Conservation (phyloP, 306 rosid genomes). For the Sicyos baderoa region DNA sequence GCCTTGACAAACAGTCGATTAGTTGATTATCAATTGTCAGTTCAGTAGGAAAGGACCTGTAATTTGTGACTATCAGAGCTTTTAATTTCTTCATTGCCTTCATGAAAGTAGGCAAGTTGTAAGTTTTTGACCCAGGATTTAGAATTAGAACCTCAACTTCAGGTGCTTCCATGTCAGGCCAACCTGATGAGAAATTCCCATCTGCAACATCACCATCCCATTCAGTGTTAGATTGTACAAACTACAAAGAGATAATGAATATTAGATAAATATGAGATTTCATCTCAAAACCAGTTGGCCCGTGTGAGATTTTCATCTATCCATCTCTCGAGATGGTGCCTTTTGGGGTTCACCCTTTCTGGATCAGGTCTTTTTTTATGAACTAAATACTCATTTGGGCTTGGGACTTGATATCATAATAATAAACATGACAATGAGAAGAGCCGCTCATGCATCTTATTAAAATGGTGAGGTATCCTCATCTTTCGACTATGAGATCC, state of each 20-base stretch:
- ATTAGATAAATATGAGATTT: neutral
- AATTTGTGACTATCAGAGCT: constrained; percentile 43
- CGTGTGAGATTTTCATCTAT: too few species aligned
- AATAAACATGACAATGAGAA: too few species aligned
- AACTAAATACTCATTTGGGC: too few species aligned
- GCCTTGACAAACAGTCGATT: constrained; percentile 23
- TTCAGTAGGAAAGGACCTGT: constrained; percentile 31
- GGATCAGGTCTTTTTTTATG: too few species aligned
- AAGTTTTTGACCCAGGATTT: constrained; percentile 31
- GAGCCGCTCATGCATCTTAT: too few species aligned
- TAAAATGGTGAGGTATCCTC: too few species aligned
- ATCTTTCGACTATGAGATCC: too few species aligned
- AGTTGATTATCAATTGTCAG: constrained; percentile 31
- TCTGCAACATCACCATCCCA: constrained; percentile 36
- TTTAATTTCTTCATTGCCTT: constrained; percentile 43
- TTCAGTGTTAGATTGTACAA: neutral
- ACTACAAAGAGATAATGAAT: neutral
- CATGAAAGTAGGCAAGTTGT: constrained; percentile 36
- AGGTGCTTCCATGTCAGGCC: constrained; percentile 38
- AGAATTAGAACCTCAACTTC: constrained; percentile 51
- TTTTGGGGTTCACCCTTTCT: too few species aligned
- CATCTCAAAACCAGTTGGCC: too few species aligned
- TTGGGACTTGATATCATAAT: too few species aligned
- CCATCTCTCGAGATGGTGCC: too few species aligned
- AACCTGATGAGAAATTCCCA: constrained; percentile 35